phyloP scores from a whole-genome alignment of 2,329 filamentous ascomycete species.

The Microsporum canis region DNA sequence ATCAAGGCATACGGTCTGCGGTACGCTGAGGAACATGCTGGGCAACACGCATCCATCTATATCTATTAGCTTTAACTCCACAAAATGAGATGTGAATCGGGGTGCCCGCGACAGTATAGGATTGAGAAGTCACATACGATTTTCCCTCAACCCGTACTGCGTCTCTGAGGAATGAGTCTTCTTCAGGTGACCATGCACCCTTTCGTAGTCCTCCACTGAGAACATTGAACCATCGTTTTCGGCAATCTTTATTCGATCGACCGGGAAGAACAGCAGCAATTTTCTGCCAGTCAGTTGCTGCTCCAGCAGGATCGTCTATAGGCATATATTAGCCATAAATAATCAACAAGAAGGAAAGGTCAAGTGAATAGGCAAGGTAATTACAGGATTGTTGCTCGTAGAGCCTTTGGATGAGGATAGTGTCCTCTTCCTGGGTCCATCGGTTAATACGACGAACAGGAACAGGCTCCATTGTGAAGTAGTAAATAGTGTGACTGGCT shows the following conservation, averaged over 20 bases:
- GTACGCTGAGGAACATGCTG: background rate
- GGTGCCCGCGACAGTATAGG: background rate
- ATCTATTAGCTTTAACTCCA: background rate
- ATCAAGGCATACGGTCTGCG: slow-evolving; percentile 2
- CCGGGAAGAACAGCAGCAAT: background rate
- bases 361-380: background rate
- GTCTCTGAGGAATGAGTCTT: background rate
- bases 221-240: slow-evolving; percentile 6
- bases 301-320: background rate
- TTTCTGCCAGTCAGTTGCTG: background rate
- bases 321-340: background rate
- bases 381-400: background rate
- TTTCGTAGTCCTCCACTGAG: slow-evolving; percentile 1
- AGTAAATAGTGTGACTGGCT: background rate
- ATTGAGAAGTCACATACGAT: background rate
- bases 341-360: background rate
- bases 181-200: slow-evolving; percentile 2
- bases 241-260: slow-evolving; percentile 4
- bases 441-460: background rate
- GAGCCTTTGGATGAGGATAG: background rate
- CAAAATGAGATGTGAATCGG: background rate
- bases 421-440: slow-evolving; percentile 6
- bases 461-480: background rate
- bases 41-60: slow-evolving; percentile 4
- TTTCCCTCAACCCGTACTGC: background rate